Evolutionary conservation across 345 rosid species (phyloP).

Genomic region (Ceriops zippeliana): DNA sequence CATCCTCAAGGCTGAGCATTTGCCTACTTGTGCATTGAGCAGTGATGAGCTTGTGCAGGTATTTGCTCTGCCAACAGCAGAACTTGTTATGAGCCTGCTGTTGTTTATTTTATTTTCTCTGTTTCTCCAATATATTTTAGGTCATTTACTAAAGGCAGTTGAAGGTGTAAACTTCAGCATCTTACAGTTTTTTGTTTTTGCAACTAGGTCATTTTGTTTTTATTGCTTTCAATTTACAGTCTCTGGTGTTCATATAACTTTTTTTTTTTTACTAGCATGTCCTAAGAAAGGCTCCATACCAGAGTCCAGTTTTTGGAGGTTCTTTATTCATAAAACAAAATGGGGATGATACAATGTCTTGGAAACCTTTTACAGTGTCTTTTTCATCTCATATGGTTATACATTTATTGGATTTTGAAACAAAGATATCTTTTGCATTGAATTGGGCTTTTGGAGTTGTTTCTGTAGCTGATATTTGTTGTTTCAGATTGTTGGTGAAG

Average conservation of each 20-base stretch:
- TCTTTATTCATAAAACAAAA: no score
- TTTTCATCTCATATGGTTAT: background rate
- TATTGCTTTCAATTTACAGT: no score
- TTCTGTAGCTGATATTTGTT: background rate
- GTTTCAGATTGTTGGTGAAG: slow-evolving; percentile 77
- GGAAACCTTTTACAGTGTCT: background rate
- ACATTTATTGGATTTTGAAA: background rate
- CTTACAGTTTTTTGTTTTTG: background rate
- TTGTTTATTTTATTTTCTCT: background rate
- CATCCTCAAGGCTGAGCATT: slow-evolving; percentile 77
- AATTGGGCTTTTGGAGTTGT: background rate
- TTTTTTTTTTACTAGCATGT: no score
- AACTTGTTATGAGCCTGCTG: background rate
- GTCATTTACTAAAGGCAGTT: background rate
- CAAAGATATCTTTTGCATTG: background rate
- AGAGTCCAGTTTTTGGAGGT: no score
- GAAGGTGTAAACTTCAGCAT: background rate
- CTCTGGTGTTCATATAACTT: no score
- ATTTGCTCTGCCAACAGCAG: background rate
- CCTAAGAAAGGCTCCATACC: no score
- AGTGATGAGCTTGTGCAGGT: slow-evolving; percentile 98
- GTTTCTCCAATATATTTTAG: background rate
- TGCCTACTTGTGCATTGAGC: slow-evolving; percentile 79
- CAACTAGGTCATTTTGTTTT: no score
- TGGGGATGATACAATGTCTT: background rate